Base-by-base conservation (phyloP, 108 stramenopile species). In the Skeletonema grethae region DNA sequence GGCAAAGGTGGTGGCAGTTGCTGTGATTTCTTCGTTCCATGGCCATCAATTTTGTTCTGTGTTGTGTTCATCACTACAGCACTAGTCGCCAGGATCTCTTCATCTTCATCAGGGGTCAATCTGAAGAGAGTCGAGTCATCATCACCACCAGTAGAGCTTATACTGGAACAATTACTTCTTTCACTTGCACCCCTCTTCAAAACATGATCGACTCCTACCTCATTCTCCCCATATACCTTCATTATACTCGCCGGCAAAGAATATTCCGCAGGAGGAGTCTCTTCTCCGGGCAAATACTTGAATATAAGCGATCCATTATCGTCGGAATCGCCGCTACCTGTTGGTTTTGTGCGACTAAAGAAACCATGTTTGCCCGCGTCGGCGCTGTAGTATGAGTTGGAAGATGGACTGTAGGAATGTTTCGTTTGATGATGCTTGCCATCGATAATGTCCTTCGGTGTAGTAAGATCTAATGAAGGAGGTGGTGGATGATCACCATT, bases 341-440 rank as follows among this genome's bases (percentile, higher is more conserved):
- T 31, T 15, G 13, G 7, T 48, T 48, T 48, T 3, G 18, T 18
- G 18, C 16, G 16, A 48, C 41, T 48, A 1, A 75, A 20, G 43
- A 75, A 67, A 1, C 74, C 74, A 56, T 75, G 74, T 41, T 75
- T 75, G 39, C 75, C 67, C 9, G 69, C 67, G 32, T 77, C 76
- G 25, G 36, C 36, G 28, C 62, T 64, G 39, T 68, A 77, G 57
- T 77, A 64, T 15, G 67, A 68, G 2, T 18, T 38, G 56, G 48
- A 39, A 18, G 67, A 68, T 16, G 34, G 50, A 50, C 56, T 48
- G 46, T 48, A 48, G 25, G 68, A 69, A 31, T 63, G 56, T 24
- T 58, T 63, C 7, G 76, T 65, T 38, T 64, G 69, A 36, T 65
- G 69, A 48, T 48, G 46, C n/a, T 48, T 48, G 16, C 46, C 18